Evolutionary conservation across 352 stramenopile genomes (phyloP).

Genomic region (Phytophthora hibernalis): DNA sequence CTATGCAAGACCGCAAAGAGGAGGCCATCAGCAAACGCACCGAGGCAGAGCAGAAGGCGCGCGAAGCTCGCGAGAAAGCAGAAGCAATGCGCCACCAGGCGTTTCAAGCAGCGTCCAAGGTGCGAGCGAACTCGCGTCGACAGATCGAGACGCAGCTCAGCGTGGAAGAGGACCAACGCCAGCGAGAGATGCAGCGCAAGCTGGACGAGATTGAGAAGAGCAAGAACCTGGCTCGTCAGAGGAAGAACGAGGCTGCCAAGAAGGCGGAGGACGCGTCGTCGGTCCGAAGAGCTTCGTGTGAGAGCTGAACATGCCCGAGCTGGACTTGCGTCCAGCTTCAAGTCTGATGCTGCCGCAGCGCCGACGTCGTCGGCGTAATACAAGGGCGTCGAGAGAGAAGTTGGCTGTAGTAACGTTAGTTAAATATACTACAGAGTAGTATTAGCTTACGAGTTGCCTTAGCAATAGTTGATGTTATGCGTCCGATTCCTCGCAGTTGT

Average conservation of each 20-base stretch:
- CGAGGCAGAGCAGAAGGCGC: constrained; percentile 72
- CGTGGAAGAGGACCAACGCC: constrained; percentile 65
- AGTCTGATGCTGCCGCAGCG: constrained; percentile 11
- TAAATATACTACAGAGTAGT: too few species aligned
- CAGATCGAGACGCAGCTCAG: constrained; percentile 74
- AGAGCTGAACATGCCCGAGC: constrained; percentile 61
- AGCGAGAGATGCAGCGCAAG: constrained; percentile 46
- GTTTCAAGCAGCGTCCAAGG: constrained; percentile 67
- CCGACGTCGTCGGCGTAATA: constrained; percentile 31
- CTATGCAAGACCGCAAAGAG: constrained; percentile 65
- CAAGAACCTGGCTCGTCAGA: constrained; percentile 49
- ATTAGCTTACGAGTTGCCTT: constrained; percentile 29
- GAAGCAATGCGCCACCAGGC: constrained; percentile 69
- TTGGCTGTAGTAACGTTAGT: constrained; percentile 10
- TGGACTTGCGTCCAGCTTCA: constrained; percentile 21
- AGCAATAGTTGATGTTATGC: constrained; percentile 5
- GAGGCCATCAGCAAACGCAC: constrained; percentile 68
- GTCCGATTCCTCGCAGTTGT: too few species aligned
- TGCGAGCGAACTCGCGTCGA: constrained; percentile 65
- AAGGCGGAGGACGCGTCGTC: constrained; percentile 62
- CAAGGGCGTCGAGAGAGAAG: too few species aligned
- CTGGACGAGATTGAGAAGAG: constrained; percentile 61
- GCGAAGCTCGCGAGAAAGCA: constrained; percentile 62
- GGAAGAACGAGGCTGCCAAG: constrained; percentile 53
- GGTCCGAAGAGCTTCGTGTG: constrained; percentile 61